Evolutionary conservation across 768 basidiomycete species (phyloP).

Genomic region (Leccinellum rugosiceps): DNA sequence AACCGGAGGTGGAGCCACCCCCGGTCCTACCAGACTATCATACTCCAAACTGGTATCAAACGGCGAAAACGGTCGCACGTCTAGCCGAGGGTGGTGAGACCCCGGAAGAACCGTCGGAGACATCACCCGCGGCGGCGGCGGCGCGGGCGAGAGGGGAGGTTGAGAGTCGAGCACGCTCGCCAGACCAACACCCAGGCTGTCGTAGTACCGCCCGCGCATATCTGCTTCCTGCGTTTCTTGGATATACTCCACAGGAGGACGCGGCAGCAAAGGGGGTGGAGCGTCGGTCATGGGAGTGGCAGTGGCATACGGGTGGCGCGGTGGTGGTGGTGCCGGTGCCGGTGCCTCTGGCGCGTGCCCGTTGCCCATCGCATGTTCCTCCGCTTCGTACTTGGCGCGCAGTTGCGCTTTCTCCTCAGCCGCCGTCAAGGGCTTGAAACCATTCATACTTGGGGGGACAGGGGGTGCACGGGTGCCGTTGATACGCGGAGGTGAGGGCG

Average conservation of each 20-base stretch:
- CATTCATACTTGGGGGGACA: slow-evolving; percentile 23
- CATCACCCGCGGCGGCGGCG: slow-evolving; percentile 9
- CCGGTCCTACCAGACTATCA: not conserved
- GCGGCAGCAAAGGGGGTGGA: slow-evolving; percentile 65
- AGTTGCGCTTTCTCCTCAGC: slow-evolving; percentile 78
- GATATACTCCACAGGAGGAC: slow-evolving; percentile 77
- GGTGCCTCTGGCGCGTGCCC: slow-evolving; percentile 34
- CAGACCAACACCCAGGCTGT: slow-evolving; percentile 19
- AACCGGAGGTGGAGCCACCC: slow-evolving; percentile 3
- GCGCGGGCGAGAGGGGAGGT: slow-evolving; percentile 15
- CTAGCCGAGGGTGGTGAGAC: slow-evolving; percentile 21
- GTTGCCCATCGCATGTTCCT: slow-evolving; percentile 37
- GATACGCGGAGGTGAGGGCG: slow-evolving; percentile 24
- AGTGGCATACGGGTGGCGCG: slow-evolving; percentile 17
- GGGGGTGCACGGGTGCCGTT: slow-evolving; percentile 32
- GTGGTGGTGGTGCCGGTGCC: not conserved
- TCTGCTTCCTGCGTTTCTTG: slow-evolving; percentile 80
- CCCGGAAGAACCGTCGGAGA: not conserved
- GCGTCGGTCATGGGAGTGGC: not conserved
- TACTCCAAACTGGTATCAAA: slow-evolving; percentile 36
- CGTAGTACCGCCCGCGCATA: slow-evolving; percentile 45
- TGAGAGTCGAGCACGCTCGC: slow-evolving; percentile 35
- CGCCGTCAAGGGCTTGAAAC: slow-evolving; percentile 50
- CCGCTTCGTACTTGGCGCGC: slow-evolving; percentile 58
- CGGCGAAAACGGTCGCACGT: slow-evolving; percentile 47